Evolutionary conservation across 192 early-diverging fungal species (phyloP).

Genomic region (Chytriomyces hyalinus): DNA sequence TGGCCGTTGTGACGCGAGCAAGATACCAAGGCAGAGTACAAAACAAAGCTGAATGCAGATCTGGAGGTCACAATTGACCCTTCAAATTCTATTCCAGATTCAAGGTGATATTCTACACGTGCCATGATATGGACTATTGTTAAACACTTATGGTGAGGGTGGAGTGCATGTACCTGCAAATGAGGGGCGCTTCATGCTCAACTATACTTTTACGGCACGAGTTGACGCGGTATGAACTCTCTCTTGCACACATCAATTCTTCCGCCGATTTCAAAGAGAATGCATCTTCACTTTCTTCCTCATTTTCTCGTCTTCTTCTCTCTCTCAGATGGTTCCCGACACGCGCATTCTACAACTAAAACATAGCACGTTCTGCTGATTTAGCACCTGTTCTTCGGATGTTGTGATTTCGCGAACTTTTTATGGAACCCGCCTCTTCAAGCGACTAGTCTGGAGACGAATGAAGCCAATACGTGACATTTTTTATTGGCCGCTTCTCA

Average conservation of each 20-base stretch:
- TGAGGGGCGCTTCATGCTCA: conserved; percentile 78
- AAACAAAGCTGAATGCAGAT: conserved; percentile 52
- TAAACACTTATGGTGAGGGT: conserved; percentile 66
- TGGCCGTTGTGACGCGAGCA: conserved; percentile 63
- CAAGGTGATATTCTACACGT: conserved; percentile 45
- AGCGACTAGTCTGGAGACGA: no score
- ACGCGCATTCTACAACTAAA: conserved; percentile 92
- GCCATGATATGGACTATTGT: no score
- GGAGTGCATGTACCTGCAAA: conserved; percentile 82
- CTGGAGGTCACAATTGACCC: conserved; percentile 63
- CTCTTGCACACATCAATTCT: no score
- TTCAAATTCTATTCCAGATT: conserved; percentile 70
- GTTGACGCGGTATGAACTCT: conserved; percentile 73
- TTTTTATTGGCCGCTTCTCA: no score
- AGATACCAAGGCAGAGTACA: conserved; percentile 58
- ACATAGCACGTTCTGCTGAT: background rate
- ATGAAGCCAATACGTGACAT: no score
- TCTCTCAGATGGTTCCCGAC: conserved; percentile 85
- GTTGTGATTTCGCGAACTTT: no score
- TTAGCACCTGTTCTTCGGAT: no score
- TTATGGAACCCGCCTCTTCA: no score
- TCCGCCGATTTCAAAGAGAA: conserved; percentile 35
- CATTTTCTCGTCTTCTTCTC: conserved; percentile 2
- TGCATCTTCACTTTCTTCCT: background rate
- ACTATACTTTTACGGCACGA: conserved; percentile 89